Evolutionary conservation across 192 early-diverging fungal genomes (phyloP).

Genomic region (Rhizoclosmatium globosum): DNA sequence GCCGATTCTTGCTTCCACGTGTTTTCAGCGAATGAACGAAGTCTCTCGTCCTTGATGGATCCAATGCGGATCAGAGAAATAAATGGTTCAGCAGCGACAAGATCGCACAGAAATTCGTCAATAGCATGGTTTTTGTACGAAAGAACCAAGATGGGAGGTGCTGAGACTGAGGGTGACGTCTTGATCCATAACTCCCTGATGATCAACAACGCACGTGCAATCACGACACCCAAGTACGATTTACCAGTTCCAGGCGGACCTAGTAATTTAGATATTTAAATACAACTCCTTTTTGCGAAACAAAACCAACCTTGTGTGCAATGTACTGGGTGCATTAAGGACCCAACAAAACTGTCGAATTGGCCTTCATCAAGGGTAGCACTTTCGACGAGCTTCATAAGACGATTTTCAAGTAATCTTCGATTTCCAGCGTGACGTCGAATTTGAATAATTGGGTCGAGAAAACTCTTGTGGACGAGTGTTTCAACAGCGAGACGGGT

Average conservation of each 20-base stretch:
- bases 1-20: not conserved
- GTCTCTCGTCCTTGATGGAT: conserved; percentile 29
- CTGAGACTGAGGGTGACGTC: conserved; percentile 31
- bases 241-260: conserved; percentile 52
- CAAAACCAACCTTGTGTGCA: conserved; percentile 40
- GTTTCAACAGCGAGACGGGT: conserved; percentile 23
- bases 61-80: conserved; percentile 44
- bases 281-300: not conserved
- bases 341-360: conserved; percentile 46
- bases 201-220: conserved; percentile 42
- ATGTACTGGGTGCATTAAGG: conserved; percentile 45
- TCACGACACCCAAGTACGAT: conserved; percentile 53
- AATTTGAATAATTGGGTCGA: conserved; percentile 52
- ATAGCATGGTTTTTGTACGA: conserved; percentile 56
- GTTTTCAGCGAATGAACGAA: conserved; percentile 37
- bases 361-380: conserved; percentile 49
- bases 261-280: not conserved
- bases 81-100: conserved; percentile 35
- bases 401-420: conserved; percentile 10
- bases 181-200: conserved; percentile 46
- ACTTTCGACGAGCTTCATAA: conserved; percentile 38
- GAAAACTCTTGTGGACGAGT: conserved; percentile 38
- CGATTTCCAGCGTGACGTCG: conserved; percentile 22
- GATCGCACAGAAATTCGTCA: conserved; percentile 50
- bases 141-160: conserved; percentile 44